These are phyloP conservation scores for Cytospora paraplurivora DNA, from an alignment of 2,329 filamentous ascomycete genomes.

Conservation along the genomic window DNA sequence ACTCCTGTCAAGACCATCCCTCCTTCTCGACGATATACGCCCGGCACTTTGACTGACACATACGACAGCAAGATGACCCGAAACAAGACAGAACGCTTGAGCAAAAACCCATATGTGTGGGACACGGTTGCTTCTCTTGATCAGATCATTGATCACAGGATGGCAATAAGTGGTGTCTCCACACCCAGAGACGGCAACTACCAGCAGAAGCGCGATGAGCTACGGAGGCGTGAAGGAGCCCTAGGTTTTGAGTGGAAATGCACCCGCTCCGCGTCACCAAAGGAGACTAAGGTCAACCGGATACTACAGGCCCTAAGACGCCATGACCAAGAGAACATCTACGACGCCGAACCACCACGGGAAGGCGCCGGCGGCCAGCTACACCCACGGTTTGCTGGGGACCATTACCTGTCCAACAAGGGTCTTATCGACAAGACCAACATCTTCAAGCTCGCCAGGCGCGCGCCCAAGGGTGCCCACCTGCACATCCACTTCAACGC, in stretches of 20 bases:
- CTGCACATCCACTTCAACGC: constrained; percentile 79
- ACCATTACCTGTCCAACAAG: constrained; percentile 61
- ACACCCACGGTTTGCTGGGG: constrained; percentile 50
- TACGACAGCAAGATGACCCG: constrained; percentile 21
- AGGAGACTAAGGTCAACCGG: constrained; percentile 43
- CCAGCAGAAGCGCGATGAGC: constrained; percentile 34
- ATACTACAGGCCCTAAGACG: constrained; percentile 44
- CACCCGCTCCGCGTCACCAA: constrained; percentile 36
- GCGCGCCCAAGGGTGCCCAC: constrained; percentile 71
- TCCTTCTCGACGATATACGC: constrained; percentile 9
- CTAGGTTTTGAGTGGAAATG: constrained; percentile 47
- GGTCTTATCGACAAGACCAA: constrained; percentile 57
- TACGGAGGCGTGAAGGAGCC: constrained; percentile 39
- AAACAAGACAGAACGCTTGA: background rate
- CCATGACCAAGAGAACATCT: constrained; percentile 43
- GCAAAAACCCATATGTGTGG: constrained; percentile 12
- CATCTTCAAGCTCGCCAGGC: constrained; percentile 57
- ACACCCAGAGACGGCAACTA: constrained; percentile 35
- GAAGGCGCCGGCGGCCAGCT: constrained; percentile 46
- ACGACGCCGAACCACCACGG: constrained; percentile 37
- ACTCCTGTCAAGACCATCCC: constrained; percentile 23
- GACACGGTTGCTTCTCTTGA: constrained; percentile 20
- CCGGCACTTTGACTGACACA: constrained; percentile 13
- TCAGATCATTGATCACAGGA: constrained; percentile 18
- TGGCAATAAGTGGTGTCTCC: background rate